Conservation (phyloP, 1,139 yeast genomes). For the Blastobotrys apis region DNA sequence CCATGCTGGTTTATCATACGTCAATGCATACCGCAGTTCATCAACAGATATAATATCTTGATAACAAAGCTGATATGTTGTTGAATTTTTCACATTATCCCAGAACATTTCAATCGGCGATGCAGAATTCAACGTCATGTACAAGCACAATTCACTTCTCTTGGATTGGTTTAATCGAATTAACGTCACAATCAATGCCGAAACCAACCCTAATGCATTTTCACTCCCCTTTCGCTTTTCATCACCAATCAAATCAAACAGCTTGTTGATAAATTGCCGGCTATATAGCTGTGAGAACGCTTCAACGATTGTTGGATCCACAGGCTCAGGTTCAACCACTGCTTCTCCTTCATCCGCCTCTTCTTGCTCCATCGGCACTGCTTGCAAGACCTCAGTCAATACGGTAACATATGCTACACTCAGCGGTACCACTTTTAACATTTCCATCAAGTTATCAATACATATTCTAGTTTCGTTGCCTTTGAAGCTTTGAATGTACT, state of each 20-base stretch:
- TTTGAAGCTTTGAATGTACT: no score
- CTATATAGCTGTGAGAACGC: not conserved
- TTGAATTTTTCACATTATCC: slow-evolving; percentile 21
- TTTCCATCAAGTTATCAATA: not conserved
- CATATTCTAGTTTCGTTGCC: not conserved
- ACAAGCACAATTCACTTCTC: slow-evolving; percentile 27
- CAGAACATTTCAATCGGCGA: slow-evolving; percentile 27
- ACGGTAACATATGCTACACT: not conserved
- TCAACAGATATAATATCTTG: not conserved
- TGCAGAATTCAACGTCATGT: slow-evolving; percentile 25
- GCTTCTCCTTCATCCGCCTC: slow-evolving; percentile 4
- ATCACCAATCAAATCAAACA: slow-evolving; percentile 10
- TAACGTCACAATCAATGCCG: slow-evolving; percentile 24
- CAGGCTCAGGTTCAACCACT: not conserved
- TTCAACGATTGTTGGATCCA: not conserved
- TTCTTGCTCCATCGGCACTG: slow-evolving; percentile 3
- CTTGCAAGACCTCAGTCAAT: not conserved
- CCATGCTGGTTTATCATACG: not conserved
- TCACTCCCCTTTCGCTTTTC: no score
- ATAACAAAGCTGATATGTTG: slow-evolving; percentile 9
- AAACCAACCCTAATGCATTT: slow-evolving; percentile 17
- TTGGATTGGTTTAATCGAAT: slow-evolving; percentile 24
- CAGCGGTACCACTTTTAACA: not conserved
- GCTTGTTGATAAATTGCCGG: not conserved
- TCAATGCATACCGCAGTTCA: not conserved